A percentile compares a stretch with the other conserved stretches of the same genome.
These are phyloP conservation scores for Mallotus repandus DNA, from an alignment of 441 rosid genomes.

Conservation along the genomic window DNA sequence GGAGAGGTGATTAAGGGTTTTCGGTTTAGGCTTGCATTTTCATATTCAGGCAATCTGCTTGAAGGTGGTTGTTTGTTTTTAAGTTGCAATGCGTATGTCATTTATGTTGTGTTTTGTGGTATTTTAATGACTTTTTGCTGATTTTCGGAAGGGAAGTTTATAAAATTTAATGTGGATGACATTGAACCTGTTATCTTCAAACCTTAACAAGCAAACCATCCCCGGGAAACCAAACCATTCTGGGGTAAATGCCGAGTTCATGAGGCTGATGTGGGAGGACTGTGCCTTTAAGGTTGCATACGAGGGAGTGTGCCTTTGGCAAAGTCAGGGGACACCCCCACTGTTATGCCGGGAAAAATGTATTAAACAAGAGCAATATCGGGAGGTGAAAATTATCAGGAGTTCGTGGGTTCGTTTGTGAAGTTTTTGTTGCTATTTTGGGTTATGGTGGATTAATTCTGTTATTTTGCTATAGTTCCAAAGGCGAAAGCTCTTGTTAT, in stretches of 20 bases:
- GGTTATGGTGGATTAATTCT: too few species aligned
- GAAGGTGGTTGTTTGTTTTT: neutral
- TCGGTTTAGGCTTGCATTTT: neutral
- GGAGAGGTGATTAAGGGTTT: neutral
- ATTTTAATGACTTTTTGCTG: conserved; percentile 14
- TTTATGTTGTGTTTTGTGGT: neutral
- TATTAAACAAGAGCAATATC: neutral
- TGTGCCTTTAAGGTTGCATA: too few species aligned
- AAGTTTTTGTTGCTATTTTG: neutral
- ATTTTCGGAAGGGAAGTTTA: conserved; percentile 7
- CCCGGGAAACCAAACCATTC: too few species aligned
- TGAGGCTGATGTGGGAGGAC: too few species aligned
- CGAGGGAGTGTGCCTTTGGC: too few species aligned
- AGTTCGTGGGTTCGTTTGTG: neutral
- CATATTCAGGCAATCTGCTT: neutral
- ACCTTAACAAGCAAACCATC: neutral
- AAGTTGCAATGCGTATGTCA: neutral
- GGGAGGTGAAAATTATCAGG: neutral
- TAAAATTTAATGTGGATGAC: neutral
- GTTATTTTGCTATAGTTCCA: neutral
- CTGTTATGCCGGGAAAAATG: too few species aligned
- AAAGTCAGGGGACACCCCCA: too few species aligned
- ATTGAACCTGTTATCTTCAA: neutral
- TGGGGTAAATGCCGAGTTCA: too few species aligned
- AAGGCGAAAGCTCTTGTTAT: too few species aligned